Evolutionary conservation across 2,329 filamentous ascomycete genomes (phyloP).

Genomic region (Fusarium sterilihyphosum): DNA sequence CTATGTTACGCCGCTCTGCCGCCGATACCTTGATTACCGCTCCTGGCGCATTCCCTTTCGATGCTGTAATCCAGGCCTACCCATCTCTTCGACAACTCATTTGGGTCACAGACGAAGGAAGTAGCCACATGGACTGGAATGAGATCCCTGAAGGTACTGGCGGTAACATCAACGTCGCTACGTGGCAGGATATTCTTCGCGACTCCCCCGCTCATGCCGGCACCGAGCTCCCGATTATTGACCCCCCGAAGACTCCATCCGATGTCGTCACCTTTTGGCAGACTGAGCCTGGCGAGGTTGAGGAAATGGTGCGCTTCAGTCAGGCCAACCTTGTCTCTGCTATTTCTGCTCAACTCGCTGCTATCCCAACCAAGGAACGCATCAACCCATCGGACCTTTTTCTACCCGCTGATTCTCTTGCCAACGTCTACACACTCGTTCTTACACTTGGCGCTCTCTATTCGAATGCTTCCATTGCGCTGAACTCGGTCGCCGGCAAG

Average conservation of each 20-base stretch:
- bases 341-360: constrained; percentile 79
- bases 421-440: constrained; percentile 80
- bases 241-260: constrained; percentile 62
- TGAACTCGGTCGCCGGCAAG: constrained; percentile 86
- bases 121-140: constrained; percentile 94
- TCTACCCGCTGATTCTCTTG: constrained; percentile 83
- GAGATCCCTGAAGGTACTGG: constrained; percentile 82
- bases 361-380: constrained; percentile 79
- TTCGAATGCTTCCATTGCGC: constrained; percentile 83
- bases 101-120: constrained; percentile 93
- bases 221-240: constrained; percentile 71
- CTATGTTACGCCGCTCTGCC: constrained; percentile 76
- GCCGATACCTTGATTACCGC: constrained; percentile 86
- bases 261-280: constrained; percentile 76
- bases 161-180: constrained; percentile 80
- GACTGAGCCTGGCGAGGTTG: constrained; percentile 59
- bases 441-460: constrained; percentile 85
- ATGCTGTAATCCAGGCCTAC: constrained; percentile 74
- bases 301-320: constrained; percentile 83
- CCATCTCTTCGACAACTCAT: constrained; percentile 79
- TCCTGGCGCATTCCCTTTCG: constrained; percentile 87
- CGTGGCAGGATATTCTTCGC: constrained; percentile 90
- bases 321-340: constrained; percentile 89
- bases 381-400: constrained; percentile 81
- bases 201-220: constrained; percentile 70